Percentiles rank a stretch among this genome's conserved stretches.
These are phyloP conservation scores for Gardenia jasminoides DNA, from an alignment of 257 asterid species.

Conservation along the genomic window DNA sequence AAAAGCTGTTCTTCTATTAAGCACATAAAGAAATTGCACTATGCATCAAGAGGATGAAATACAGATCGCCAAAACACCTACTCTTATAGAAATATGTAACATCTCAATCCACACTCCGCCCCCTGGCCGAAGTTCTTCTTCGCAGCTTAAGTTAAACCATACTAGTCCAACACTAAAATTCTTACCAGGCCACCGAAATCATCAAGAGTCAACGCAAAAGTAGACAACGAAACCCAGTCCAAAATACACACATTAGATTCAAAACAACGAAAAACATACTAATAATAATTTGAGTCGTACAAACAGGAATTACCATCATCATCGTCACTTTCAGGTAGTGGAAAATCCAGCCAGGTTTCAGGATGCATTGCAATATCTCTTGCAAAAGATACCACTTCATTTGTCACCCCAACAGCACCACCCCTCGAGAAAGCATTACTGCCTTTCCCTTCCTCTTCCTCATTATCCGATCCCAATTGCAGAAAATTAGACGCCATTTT, in stretches of 20 bases:
- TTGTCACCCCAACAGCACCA: constrained; percentile 79
- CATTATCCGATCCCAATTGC: constrained; percentile 78
- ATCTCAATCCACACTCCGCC: background rate
- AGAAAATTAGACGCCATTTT: constrained; percentile 82
- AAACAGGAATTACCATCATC: constrained; percentile 37
- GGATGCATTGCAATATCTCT: constrained; percentile 86
- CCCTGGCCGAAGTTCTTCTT: background rate
- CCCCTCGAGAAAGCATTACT: constrained; percentile 6
- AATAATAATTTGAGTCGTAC: background rate
- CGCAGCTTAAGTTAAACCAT: background rate
- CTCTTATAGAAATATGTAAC: background rate
- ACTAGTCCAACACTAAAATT: background rate
- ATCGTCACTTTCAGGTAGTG: constrained; percentile 51
- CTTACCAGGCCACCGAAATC: background rate
- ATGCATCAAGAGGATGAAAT: background rate
- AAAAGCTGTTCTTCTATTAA: background rate
- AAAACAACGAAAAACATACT: background rate
- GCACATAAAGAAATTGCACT: too few species aligned
- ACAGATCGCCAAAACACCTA: background rate
- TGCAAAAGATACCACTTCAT: constrained; percentile 75
- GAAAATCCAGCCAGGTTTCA: constrained; percentile 94
- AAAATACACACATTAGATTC: background rate
- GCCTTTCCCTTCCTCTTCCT: constrained; percentile 35
- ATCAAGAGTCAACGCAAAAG: background rate
- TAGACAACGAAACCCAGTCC: background rate